phyloP scores from a whole-genome alignment of 495 filamentous ascomycete genomes.

The Sordaria brevicollis region DNA sequence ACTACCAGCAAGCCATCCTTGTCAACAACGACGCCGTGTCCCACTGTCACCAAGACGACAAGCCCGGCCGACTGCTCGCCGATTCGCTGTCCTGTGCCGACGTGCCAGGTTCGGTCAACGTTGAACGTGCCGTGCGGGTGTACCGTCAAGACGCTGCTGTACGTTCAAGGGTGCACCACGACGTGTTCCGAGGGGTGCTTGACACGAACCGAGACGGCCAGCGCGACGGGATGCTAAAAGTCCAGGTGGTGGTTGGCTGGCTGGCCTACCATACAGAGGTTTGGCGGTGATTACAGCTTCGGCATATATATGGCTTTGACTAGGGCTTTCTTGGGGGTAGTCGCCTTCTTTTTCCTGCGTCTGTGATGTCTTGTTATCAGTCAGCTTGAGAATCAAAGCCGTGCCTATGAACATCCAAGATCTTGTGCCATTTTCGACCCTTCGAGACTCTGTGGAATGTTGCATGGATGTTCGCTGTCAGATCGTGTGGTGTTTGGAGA shows the following conservation, averaged over 20 bases:
- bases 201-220: conserved; percentile 24
- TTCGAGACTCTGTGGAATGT: neutral
- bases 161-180: conserved; percentile 29
- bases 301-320: too few species aligned
- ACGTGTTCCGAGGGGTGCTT: conserved; percentile 26
- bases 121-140: conserved; percentile 30
- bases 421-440: neutral
- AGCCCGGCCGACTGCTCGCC: conserved; percentile 26
- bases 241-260: neutral
- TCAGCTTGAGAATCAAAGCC: neutral
- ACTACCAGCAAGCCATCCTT: conserved; percentile 1
- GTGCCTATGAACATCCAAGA: neutral
- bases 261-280: too few species aligned
- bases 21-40: conserved; percentile 16
- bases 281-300: too few species aligned
- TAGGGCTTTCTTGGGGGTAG: neutral
- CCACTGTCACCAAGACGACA: conserved; percentile 29
- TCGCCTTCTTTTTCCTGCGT: neutral
- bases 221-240: neutral
- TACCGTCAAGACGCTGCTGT: conserved; percentile 26
- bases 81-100: conserved; percentile 31
- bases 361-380: neutral
- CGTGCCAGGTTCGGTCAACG: conserved; percentile 22
- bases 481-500: neutral
- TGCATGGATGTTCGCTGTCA: neutral